Evolutionary conservation across 495 filamentous ascomycete species (phyloP), one percentile per base, ranked within the genome.

Genomic region (Hypoxylon fragiforme): DNA sequence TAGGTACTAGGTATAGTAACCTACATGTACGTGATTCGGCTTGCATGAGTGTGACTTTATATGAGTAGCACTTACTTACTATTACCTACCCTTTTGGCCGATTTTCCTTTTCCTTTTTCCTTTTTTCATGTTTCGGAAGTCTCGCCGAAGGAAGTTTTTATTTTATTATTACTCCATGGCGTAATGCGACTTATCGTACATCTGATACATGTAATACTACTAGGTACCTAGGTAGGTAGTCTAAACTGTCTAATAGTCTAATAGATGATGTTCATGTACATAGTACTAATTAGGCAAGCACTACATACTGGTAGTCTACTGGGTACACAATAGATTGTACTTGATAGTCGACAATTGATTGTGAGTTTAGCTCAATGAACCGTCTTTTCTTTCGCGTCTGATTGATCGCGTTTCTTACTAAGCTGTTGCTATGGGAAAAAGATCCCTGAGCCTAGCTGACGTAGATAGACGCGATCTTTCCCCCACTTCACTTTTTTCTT

Each of bases 401-500:
- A 28, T 28, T 9, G 24, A 28, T 28, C 24, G 24, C 24, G 24
- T 28, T 28, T 28, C 24, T 28, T 28, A 28, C 24, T 28, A 28
- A 28, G 24, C 24, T 9, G 24, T 28, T 28, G 24, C 24, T 28
- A 28, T 28, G 24, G 24, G 24, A 28, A 28, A 28, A 28, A n/a
- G n/a, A n/a, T n/a, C n/a, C n/a, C n/a, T n/a, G n/a, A n/a, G n/a
- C n/a, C n/a, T n/a, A n/a, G n/a, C n/a, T n/a, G n/a, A n/a, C n/a
- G 24, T 9, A 57, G 49, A 32, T 39, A 43, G 36, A 57, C 52
- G 52, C 52, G 58, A 48, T 26, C 37, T 31, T 48, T 39, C 46
- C 53, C 55, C 59, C 58, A 48, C 52, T 35, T 57, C 35, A 41
- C 9, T 50, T 28, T 21, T n/a, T n/a, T n/a, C n/a, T n/a, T n/a